These are phyloP conservation scores for Taphrina wiesneri DNA, from an alignment of 1,139 yeast genomes.

Conservation along the genomic window DNA sequence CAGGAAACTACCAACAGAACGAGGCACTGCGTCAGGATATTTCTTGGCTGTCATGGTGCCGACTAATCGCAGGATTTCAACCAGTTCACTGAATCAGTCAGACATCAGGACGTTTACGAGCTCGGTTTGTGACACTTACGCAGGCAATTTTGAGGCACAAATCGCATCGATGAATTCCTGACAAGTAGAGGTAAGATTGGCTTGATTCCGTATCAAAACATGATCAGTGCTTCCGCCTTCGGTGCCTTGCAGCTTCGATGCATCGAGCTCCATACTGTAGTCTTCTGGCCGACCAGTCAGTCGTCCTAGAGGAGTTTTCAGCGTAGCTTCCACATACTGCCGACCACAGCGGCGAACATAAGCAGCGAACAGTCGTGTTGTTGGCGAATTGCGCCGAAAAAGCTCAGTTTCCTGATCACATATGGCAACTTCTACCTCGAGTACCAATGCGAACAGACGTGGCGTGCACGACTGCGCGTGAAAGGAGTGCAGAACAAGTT, in stretches of 20 bases:
- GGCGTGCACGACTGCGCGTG: not conserved
- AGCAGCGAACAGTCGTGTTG: constrained; percentile 12
- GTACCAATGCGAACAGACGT: constrained; percentile 1
- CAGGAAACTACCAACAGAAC: constrained; percentile 17
- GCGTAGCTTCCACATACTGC: not conserved
- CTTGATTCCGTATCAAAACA: not conserved
- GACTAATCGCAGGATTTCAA: not conserved
- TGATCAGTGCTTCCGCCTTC: not conserved
- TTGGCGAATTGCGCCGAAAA: constrained; percentile 19
- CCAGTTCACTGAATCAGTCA: not conserved
- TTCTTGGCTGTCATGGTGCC: constrained; percentile 2
- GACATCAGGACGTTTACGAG: not conserved
- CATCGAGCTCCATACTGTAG: constrained; percentile 19
- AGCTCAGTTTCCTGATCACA: constrained; percentile 26
- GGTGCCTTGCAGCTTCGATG: not conserved
- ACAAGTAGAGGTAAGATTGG: not conserved
- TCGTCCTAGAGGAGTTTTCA: not conserved
- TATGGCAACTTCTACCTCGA: constrained; percentile 7
- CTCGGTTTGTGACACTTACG: not conserved
- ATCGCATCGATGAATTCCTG: constrained; percentile 26
- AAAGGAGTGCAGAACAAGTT: constrained; percentile 4
- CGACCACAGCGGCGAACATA: constrained; percentile 5
- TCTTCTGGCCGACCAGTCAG: not conserved
- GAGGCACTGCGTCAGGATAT: constrained; percentile 16
- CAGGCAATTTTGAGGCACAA: constrained; percentile 4